phyloP scores from a whole-genome alignment of 73 alveolate species.

The Paramecium primaurelia region DNA sequence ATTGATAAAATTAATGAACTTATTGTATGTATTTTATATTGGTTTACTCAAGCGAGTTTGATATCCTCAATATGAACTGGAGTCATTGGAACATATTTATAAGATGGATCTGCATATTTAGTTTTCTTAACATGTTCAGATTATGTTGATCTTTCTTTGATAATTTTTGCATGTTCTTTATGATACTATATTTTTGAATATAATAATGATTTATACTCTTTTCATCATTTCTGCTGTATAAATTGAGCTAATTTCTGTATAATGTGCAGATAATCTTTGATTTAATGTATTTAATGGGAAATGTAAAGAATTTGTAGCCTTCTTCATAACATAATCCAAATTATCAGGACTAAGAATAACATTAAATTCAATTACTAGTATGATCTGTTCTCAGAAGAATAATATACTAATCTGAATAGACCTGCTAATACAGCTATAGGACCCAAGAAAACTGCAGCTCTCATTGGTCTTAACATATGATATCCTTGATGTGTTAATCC shows the following conservation, averaged over 20 bases:
- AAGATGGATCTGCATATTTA: slow-evolving; percentile 43
- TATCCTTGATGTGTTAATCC: slow-evolving; percentile 57
- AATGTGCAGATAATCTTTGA: slow-evolving; percentile 61
- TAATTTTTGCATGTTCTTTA: background rate
- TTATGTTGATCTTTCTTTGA: background rate
- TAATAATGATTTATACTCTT: slow-evolving; percentile 30
- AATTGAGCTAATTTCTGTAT: slow-evolving; percentile 53
- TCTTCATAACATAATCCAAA: slow-evolving; percentile 54
- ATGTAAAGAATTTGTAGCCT: slow-evolving; percentile 28
- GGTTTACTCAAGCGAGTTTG: background rate
- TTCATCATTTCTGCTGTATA: slow-evolving; percentile 62
- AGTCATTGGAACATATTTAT: slow-evolving; percentile 14
- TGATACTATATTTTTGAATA: slow-evolving; percentile 12
- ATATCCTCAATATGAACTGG: background rate
- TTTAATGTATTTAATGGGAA: slow-evolving; percentile 60
- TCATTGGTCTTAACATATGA: slow-evolving; percentile 61
- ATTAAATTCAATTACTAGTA: slow-evolving; percentile 1
- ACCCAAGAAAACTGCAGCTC: slow-evolving; percentile 44
- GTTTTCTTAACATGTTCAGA: slow-evolving; percentile 30
- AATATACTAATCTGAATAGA: slow-evolving; percentile 43
- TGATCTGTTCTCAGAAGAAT: slow-evolving; percentile 43
- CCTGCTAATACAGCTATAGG: slow-evolving; percentile 58
- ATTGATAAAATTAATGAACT: background rate
- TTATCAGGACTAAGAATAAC: slow-evolving; percentile 51
- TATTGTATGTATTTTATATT: background rate